These are phyloP conservation scores for Scutellaria minor DNA, from an alignment of 257 asterid species.

Conservation along the genomic window DNA sequence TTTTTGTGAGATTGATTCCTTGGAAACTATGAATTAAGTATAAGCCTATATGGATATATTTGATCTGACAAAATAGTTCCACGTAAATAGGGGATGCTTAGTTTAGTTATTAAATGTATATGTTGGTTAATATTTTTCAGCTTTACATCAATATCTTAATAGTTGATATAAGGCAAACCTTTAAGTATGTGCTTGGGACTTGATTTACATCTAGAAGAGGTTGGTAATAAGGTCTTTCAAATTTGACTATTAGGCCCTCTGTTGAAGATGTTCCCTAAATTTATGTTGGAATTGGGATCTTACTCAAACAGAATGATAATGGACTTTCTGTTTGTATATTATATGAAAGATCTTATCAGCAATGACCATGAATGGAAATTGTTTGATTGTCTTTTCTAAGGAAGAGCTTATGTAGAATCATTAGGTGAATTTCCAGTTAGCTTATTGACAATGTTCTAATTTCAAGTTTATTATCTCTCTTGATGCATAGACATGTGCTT, in stretches of 20 bases:
- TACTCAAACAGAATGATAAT: not conserved
- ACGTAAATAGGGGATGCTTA: not conserved
- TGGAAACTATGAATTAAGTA: constrained; percentile 21
- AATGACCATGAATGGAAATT: not conserved
- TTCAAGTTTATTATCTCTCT: not conserved
- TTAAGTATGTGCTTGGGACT: constrained; percentile 18
- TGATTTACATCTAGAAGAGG: not conserved
- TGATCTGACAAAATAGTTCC: not conserved
- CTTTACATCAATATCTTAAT: not conserved
- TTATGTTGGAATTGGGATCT: not conserved
- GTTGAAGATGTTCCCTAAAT: not conserved
- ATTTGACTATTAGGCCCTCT: not conserved
- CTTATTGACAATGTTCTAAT: constrained; percentile 9
- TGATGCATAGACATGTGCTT: not conserved
- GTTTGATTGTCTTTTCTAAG: not conserved
- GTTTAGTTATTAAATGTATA: constrained; percentile 10
- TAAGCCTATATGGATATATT: not conserved
- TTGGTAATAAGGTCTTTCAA: not conserved
- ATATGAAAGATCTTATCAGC: not conserved
- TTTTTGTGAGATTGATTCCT: constrained; percentile 3
- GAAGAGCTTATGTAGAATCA: not conserved
- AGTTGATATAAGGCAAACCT: not conserved
- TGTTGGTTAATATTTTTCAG: constrained; percentile 13
- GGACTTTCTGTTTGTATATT: not conserved
- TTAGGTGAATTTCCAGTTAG: constrained; percentile 19